Percentiles rank a stretch among this genome's conserved stretches.
Evolutionary conservation across 2,329 filamentous ascomycete species (phyloP).

Genomic region (Eurotiales sp.): DNA sequence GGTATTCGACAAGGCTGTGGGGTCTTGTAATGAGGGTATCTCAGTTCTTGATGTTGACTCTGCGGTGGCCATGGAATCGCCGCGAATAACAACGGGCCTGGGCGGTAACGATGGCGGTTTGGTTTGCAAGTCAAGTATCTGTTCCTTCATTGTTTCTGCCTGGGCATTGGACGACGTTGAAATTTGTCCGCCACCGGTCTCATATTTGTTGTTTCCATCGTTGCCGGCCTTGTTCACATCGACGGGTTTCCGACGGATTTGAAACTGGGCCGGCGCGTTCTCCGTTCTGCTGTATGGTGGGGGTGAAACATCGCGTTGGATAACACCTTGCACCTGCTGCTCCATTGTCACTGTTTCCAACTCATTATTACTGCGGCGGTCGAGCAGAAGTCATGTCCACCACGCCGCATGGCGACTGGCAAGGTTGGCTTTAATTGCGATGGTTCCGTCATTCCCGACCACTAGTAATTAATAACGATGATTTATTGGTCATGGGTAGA

Average conservation of each 20-base stretch:
- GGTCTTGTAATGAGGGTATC: not conserved
- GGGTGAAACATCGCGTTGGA: not conserved
- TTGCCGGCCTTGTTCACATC: not conserved
- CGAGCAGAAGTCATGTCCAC: not conserved
- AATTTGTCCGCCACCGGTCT: not conserved
- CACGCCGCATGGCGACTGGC: not conserved
- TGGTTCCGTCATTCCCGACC: too few relatives aligned
- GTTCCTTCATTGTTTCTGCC: not conserved
- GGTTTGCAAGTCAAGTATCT: not conserved
- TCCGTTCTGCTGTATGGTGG: constrained; percentile 7
- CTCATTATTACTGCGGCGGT: not conserved
- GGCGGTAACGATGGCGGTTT: not conserved
- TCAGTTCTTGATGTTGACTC: constrained; percentile 2
- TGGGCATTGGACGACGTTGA: not conserved
- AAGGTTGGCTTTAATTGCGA: too few relatives aligned
- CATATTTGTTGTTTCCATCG: not conserved
- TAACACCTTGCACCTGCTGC: constrained; percentile 1
- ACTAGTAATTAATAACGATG: not conserved
- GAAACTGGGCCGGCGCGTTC: constrained; percentile 1
- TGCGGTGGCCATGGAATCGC: not conserved
- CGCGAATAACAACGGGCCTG: not conserved
- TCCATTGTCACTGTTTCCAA: not conserved
- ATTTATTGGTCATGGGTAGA: too few relatives aligned
- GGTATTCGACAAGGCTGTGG: not conserved
- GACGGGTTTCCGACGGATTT: constrained; percentile 15